Evolutionary conservation across 495 filamentous ascomycete genomes (phyloP), one percentile per base, ranked within the genome.

Genomic region (Recurvomyces mirabilis): DNA sequence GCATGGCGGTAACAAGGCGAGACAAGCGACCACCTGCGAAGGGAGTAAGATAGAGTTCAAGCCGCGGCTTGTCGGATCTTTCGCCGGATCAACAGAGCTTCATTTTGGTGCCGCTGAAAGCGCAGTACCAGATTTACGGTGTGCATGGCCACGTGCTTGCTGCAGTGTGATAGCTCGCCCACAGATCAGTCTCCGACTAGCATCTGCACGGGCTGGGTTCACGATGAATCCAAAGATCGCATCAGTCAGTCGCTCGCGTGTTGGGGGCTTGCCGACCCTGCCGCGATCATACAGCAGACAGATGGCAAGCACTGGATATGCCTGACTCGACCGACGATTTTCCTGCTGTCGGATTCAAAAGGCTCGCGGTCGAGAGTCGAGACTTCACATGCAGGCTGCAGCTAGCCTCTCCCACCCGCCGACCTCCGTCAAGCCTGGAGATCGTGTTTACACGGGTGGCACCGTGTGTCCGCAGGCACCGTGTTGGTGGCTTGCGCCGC

Each of bases 61-160:
- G 34, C 15, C 34, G 34, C 34, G 34, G 34, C 30, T 32, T 32
- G n/a, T 32, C 30, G 30, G 30, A 32, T 13, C n/a, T 32, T 15
- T 32, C 34, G 22, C 15, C 19, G 12, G 34, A 37, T 37, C 34
- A 37, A 6, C 34, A 37, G 3, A 20, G 34, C 34, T 15, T 20
- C 34, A 37, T 11, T 37, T 20, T 15, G 19, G 11, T 37, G 15
- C 9, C 19, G 10, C 34, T 20, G 34, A 15, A 37, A 20, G 34
- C 5, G 34, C 19, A 20, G 17, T 20, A 37, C n/a, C n/a, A n/a
- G n/a, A n/a, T n/a, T n/a, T n/a, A n/a, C n/a, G n/a, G n/a, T 37
- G 34, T 20, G 22, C 17, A 20, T 37, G 5, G 34, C 19, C 34
- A 37, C 34, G 34, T 37, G 34, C 17, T 20, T 37, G 34, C 34